Percentiles rank a stretch among this genome's conserved stretches.
Evolutionary conservation across 1,284 basidiomycete species (phyloP).

Genomic region (Fomitopsis schrenkii): DNA sequence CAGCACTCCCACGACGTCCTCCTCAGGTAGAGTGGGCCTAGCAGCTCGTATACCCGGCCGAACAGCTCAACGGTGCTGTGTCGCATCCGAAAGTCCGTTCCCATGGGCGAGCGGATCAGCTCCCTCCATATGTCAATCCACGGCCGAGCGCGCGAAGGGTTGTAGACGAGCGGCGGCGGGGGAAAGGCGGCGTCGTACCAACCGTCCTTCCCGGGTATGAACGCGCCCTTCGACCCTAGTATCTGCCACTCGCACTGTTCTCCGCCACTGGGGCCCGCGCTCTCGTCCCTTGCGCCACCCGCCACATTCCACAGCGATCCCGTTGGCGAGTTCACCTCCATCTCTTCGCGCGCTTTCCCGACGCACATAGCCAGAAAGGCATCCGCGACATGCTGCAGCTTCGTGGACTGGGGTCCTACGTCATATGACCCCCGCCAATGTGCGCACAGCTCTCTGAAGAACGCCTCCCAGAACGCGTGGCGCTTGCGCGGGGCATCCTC

Average conservation of each 20-base stretch:
- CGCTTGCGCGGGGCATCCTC: neutral
- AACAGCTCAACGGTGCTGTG: neutral
- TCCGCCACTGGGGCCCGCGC: no score
- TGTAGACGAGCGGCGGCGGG: neutral
- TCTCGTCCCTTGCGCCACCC: no score
- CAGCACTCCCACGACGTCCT: neutral
- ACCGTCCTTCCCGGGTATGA: neutral
- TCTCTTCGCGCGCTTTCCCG: no score
- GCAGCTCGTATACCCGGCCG: neutral
- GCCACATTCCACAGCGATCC: no score
- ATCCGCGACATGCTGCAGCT: no score
- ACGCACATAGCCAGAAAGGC: no score
- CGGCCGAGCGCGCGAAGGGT: neutral
- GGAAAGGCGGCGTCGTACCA: neutral
- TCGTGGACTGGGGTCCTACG: no score
- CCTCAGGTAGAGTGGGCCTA: neutral
- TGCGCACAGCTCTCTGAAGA: neutral
- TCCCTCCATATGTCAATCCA: neutral
- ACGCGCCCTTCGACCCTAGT: neutral
- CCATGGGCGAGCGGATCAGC: neutral
- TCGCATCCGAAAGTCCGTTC: neutral
- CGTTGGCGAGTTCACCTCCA: no score
- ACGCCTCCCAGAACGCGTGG: neutral
- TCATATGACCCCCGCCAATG: neutral
- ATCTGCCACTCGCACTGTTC: neutral